These are phyloP conservation scores for Exophiala mesophila DNA, from an alignment of 2,329 filamentous ascomycete genomes.

Conservation along the genomic window DNA sequence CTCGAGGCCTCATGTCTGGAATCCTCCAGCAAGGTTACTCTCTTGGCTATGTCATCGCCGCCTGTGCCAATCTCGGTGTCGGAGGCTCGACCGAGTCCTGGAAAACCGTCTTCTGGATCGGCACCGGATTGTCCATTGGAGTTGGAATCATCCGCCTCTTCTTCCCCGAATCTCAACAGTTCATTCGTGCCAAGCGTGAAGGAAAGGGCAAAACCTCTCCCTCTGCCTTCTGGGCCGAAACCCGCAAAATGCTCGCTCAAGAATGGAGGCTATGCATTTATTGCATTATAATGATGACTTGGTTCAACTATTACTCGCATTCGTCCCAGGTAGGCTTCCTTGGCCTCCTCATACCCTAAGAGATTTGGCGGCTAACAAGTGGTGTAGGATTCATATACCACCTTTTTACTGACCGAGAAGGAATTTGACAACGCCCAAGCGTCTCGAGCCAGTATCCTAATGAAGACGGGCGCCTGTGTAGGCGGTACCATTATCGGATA, in stretches of 20 bases:
- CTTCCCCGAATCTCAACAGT: conserved; percentile 72
- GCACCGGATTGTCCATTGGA: conserved; percentile 40
- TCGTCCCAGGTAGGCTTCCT: no score
- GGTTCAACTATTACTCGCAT: conserved; percentile 70
- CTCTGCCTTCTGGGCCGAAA: conserved; percentile 63
- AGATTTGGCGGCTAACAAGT: no score
- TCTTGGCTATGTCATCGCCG: conserved; percentile 73
- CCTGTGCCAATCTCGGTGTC: conserved; percentile 68
- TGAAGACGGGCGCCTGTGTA: conserved; percentile 72
- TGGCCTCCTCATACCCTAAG: no score
- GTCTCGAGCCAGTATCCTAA: conserved; percentile 71
- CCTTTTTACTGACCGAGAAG: conserved; percentile 71
- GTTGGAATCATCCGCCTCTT: conserved; percentile 63
- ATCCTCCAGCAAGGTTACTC: conserved; percentile 79
- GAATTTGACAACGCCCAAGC: conserved; percentile 60
- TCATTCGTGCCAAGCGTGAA: conserved; percentile 61
- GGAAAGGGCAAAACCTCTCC: conserved; percentile 34
- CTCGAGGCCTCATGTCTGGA: conserved; percentile 74
- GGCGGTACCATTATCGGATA: conserved; percentile 71
- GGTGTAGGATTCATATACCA: conserved; percentile 80
- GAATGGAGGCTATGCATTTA: conserved; percentile 77
- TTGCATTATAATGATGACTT: conserved; percentile 73
- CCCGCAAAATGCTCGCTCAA: conserved; percentile 59
- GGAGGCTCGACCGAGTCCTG: conserved; percentile 53
- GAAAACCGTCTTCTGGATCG: conserved; percentile 74